Base-by-base conservation (phyloP, 352 stramenopile species). In the Pythium grandisporangium region DNA sequence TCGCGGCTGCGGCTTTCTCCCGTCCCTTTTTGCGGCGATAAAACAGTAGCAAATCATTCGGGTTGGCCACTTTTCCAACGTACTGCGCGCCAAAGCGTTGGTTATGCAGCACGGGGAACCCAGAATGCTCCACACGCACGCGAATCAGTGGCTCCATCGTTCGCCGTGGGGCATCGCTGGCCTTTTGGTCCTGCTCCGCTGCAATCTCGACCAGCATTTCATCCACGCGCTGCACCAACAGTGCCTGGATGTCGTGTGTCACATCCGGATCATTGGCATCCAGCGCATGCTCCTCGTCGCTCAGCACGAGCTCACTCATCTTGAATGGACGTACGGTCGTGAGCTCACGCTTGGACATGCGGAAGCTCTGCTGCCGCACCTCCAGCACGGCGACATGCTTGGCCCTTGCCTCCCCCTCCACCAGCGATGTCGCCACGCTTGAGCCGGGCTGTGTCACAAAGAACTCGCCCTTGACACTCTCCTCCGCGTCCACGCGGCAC, bases 401-500 rank as follows among this genome's bases (percentile, higher is more conserved):
- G 25, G 57, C 62, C 38, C 71, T 69, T 32, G 72, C 67, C 44
- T 94, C 80, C 6, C 93, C 95, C 51, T 91, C 73, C 2, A 93
- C 81, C 6, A 99, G 70, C 38, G 83, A 97, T 27, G 95, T 99
- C 1, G 95, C 95, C 16, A 99, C 91, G 7, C 78, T 96, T 3
- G 91, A 98, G 2, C 96, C 96, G 0, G 96, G 96, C 61, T 99
- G 96, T 13, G 84, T 94, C 43, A 99, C 95, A 38, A 93, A 95
- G 57, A 98, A 98, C 25, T 97, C 95, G 11, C 93, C 95, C 33
- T 97, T 91, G 14, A 97, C 65, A 42, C 84, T 97, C 63, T 98
- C 90, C 47, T 90, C 62, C 2, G 91, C 76, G 26, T 98, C 75
- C 52, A 99, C 96, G 19, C 84, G 57, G 61, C 93, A 99, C 70